Conservation (phyloP, 2,329 filamentous ascomycete species). For the Alternaria longipes region DNA sequence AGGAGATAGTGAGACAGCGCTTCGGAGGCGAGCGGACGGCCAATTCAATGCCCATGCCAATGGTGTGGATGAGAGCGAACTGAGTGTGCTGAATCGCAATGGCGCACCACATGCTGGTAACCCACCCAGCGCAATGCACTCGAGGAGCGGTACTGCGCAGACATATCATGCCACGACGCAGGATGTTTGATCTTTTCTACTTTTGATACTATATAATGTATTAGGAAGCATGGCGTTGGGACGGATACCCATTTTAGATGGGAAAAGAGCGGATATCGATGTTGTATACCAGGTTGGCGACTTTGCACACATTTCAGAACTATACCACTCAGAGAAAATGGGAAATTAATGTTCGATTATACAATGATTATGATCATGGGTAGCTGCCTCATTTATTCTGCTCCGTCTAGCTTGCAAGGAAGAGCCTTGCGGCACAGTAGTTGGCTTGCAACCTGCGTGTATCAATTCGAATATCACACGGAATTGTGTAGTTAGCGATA, state of each 20-base stretch:
- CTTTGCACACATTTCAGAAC: not conserved
- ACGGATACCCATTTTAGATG: not conserved
- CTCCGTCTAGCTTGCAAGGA: not conserved
- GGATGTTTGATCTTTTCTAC: not conserved
- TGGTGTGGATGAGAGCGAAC: slow-evolving; percentile 14
- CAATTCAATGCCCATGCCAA: slow-evolving; percentile 9
- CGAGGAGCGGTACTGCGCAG: not conserved
- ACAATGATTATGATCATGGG: not conserved
- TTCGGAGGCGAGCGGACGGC: slow-evolving; percentile 10
- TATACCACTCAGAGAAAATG: not conserved
- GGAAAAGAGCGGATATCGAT: not conserved
- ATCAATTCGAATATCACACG: not conserved
- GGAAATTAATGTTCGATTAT: not conserved
- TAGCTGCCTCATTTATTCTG: not conserved
- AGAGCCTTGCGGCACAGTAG: not conserved
- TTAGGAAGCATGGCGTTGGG: slow-evolving; percentile 1
- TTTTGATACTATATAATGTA: not conserved
- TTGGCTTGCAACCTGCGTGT: not conserved
- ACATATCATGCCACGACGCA: not conserved
- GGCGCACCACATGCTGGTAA: slow-evolving; percentile 14
- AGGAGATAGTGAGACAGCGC: slow-evolving; percentile 21
- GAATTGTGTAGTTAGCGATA: not conserved
- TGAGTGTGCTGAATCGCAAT: slow-evolving; percentile 13
- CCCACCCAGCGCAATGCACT: not conserved
- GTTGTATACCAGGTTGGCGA: not conserved